Percentiles rank a stretch among this genome's conserved stretches.
Conservation (phyloP, 2,329 filamentous ascomycete species). For the Emergomyces africanus region DNA sequence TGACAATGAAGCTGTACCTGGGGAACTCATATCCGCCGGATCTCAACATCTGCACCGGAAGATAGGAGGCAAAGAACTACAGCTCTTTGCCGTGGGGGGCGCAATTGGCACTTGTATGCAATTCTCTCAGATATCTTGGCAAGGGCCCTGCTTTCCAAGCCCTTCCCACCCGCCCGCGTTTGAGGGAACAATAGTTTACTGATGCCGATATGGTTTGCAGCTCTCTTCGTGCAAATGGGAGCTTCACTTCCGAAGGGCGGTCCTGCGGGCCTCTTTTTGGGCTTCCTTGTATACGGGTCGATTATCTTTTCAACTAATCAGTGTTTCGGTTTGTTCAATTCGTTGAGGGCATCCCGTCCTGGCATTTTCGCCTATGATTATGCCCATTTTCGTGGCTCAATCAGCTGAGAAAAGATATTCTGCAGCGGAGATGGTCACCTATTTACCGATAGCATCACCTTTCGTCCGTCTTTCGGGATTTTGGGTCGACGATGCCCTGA, state of each 20-base stretch:
- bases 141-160: not conserved
- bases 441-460: conserved; percentile 16
- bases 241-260: conserved; percentile 22
- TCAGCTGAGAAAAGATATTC: not conserved
- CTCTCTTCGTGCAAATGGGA: conserved; percentile 18
- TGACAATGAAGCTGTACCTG: not conserved
- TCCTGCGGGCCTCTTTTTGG: conserved; percentile 23
- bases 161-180: not conserved
- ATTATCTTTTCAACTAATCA: conserved; percentile 22
- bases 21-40: conserved; percentile 10
- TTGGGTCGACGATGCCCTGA: conserved; percentile 20
- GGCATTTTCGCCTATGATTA: not conserved
- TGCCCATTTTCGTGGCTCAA: not conserved
- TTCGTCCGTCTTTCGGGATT: conserved; percentile 16
- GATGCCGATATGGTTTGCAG: not conserved
- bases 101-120: conserved; percentile 23
- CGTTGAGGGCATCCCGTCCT: not conserved
- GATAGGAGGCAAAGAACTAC: conserved; percentile 20
- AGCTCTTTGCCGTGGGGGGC: conserved; percentile 23
- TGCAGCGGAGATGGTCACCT: conserved; percentile 19
- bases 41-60: conserved; percentile 20
- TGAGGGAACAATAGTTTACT: not conserved
- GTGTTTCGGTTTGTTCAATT: conserved; percentile 12
- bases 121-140: not conserved
- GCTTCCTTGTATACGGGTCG: conserved; percentile 16